Percentiles rank a stretch among this genome's conserved stretches.
phyloP scores from a whole-genome alignment of 78 protist genomes.

The Planoprotostelium fungivorum region DNA sequence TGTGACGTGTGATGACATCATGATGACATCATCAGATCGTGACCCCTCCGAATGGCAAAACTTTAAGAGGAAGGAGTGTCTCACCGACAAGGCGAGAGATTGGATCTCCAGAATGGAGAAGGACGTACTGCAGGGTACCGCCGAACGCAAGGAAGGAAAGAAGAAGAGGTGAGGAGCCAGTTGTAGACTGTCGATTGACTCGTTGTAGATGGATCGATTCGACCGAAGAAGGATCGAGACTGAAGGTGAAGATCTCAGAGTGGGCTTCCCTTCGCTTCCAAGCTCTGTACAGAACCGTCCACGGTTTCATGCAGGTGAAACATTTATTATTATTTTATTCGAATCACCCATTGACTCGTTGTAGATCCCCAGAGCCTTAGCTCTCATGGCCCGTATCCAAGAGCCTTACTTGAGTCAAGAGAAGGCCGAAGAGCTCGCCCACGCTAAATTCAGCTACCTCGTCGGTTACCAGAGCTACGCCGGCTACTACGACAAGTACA shows the following conservation, averaged over 20 bases:
- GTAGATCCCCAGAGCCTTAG: neutral
- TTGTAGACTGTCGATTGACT: neutral
- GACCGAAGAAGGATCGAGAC: neutral
- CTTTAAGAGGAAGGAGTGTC: neutral
- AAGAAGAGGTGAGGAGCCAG: neutral
- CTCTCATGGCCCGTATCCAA: neutral
- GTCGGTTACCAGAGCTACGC: neutral
- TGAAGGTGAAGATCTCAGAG: neutral
- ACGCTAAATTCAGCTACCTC: neutral
- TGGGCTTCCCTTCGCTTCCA: neutral
- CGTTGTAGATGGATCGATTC: neutral
- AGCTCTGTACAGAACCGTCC: neutral
- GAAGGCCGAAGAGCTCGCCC: neutral
- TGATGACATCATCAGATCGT: neutral
- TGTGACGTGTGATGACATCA: neutral
- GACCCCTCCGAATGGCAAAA: neutral
- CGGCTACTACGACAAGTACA: neutral
- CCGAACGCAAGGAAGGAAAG: neutral
- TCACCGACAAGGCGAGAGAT: neutral
- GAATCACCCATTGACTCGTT: neutral
- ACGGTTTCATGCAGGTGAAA: neutral
- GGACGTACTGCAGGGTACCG: neutral
- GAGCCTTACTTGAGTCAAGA: neutral
- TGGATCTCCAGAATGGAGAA: conserved; percentile 1
- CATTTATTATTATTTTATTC: neutral